Evolutionary conservation across 2,329 filamentous ascomycete species (phyloP).

Genomic region (Madurella fahalii): DNA sequence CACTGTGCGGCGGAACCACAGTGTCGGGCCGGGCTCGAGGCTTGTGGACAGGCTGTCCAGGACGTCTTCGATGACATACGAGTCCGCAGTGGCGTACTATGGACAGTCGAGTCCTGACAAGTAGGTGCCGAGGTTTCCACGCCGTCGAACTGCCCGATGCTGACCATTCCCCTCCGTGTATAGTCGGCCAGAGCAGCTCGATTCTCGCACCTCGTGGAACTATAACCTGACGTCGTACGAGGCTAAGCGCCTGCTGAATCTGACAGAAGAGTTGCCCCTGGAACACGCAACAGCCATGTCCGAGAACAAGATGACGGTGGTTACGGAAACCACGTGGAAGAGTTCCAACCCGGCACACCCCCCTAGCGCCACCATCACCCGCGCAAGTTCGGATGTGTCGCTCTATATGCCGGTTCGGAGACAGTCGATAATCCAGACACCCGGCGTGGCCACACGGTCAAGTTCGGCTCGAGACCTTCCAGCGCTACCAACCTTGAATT

Average conservation of each 20-base stretch:
- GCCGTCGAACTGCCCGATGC: neutral
- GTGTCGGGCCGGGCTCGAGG: slow-evolving; percentile 28
- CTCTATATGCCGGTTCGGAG: slow-evolving; percentile 46
- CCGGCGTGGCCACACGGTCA: slow-evolving; percentile 46
- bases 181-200: slow-evolving; percentile 31
- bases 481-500: slow-evolving; percentile 30
- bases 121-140: slow-evolving; percentile 21
- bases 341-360: slow-evolving; percentile 33
- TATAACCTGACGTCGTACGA: slow-evolving; percentile 44
- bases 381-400: slow-evolving; percentile 45
- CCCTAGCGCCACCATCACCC: slow-evolving; percentile 31
- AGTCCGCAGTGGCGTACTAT: slow-evolving; percentile 29
- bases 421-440: slow-evolving; percentile 45
- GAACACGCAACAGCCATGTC: slow-evolving; percentile 34
- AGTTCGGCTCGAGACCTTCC: slow-evolving; percentile 25
- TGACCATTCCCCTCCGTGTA: slow-evolving; percentile 12
- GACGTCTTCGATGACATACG: slow-evolving; percentile 34
- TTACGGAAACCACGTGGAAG: slow-evolving; percentile 35
- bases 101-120: slow-evolving; percentile 26
- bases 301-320: slow-evolving; percentile 32
- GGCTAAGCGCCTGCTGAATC: slow-evolving; percentile 40
- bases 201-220: slow-evolving; percentile 38
- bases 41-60: slow-evolving; percentile 27
- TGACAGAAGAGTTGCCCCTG: slow-evolving; percentile 33
- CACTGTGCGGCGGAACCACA: slow-evolving; percentile 29